Evolutionary conservation across 257 asterid genomes (phyloP), one percentile per base, ranked within the genome.

Genomic region (Schizonepeta tenuifolia): DNA sequence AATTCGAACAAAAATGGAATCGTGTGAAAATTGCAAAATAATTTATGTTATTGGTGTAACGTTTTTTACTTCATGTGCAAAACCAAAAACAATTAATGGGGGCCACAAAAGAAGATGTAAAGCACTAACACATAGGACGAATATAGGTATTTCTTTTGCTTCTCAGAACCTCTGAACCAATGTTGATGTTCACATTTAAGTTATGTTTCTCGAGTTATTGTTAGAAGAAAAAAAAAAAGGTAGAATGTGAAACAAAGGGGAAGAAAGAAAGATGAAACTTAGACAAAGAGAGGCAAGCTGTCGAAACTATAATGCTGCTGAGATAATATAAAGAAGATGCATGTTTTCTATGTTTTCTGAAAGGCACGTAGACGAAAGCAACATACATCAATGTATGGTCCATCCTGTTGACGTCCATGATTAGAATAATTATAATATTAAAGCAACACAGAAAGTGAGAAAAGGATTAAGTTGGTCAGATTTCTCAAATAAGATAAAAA

Each of bases 381-480:
- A 14, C 26, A 28, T 36, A 17, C 35, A 15, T 18, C 7, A 53
- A 66, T 31, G 10, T 47, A 7, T 28, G 2, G 8, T 14, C 53
- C 5, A 36, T 43, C 51, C 44, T 9, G 15, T 41, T 24, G 38
- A 15, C 18, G 67, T 11, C 47, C 75, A 54, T 41, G 57, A n/a
- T 70, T 6, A 55, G 44, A 40, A 56, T 35, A 49, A 24, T 13
- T 26, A 55, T n/a, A 56, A 13, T 40, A 56, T 57, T 22, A 44
- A 24, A 44, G 36, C 36, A 46, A 47, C 40, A 49, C 11, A 49
- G 31, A 28, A 28, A 70, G 56, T 57, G 56, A 60, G 75, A 58
- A 60, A 13, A 46, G 60, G 59, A 28, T 9, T 13, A 31, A 7
- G 0, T 4, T 31, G 20, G 62, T n/a, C 13, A 38, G 17, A 26